These are phyloP conservation scores for Fusarium succisae DNA, from an alignment of 2,329 filamentous ascomycete genomes.

Conservation along the genomic window DNA sequence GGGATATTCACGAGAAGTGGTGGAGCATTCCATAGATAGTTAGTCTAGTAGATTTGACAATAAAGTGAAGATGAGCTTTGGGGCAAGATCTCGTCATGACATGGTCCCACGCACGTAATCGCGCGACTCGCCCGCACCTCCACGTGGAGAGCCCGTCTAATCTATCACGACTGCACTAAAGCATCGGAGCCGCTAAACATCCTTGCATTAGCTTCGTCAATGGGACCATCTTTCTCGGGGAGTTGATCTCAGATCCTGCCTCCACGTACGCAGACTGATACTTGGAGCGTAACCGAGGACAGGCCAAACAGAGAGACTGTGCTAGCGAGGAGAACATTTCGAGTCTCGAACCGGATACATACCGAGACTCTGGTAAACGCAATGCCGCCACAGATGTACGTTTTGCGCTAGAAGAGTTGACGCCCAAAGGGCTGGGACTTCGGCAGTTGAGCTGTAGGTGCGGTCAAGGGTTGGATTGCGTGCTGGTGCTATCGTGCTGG, in stretches of 20 bases:
- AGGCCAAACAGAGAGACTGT: neutral
- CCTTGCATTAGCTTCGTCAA: neutral
- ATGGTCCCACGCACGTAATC: slow-evolving; percentile 35
- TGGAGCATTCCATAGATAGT: slow-evolving; percentile 56
- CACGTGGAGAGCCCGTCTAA: slow-evolving; percentile 9
- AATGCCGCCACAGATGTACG: slow-evolving; percentile 12
- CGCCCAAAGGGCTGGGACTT: neutral
- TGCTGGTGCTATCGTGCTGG: slow-evolving; percentile 5
- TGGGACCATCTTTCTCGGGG: neutral
- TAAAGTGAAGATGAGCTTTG: neutral
- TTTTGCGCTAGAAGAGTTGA: slow-evolving; percentile 14
- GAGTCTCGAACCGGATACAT: neutral
- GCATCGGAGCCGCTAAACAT: slow-evolving; percentile 1
- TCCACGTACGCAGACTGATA: neutral
- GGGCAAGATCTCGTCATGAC: slow-evolving; percentile 6
- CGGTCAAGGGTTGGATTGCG: slow-evolving; percentile 16
- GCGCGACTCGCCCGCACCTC: neutral
- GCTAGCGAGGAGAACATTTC: neutral
- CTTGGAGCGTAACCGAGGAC: neutral
- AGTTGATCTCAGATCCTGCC: slow-evolving; percentile 5
- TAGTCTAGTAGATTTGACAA: neutral
- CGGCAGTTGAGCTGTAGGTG: slow-evolving; percentile 14
- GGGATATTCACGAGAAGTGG: slow-evolving; percentile 74
- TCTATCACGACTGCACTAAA: slow-evolving; percentile 2
- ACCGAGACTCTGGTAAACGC: slow-evolving; percentile 12